Evolutionary conservation across 257 asterid species (phyloP), one percentile per base, ranked within the genome.

Genomic region (Solanum lycopersicoides): DNA sequence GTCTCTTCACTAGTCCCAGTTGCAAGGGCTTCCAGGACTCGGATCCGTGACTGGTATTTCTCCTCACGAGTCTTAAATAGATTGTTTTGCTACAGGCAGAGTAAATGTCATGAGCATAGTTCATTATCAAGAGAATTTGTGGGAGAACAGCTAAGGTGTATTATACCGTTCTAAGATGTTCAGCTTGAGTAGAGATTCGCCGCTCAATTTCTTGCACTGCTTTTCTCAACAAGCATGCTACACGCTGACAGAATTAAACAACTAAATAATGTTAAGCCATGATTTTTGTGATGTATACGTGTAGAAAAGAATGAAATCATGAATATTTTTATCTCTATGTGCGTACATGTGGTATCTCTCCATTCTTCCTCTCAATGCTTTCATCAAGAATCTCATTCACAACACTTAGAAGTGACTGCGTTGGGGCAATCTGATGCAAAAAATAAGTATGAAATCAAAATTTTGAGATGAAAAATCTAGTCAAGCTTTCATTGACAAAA

Each of bases 161-260:
- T 44, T 76, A 86, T 92, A 97, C 99, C 89, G 93, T 93, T 89
- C 95, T 92, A 90, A 97, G 87, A 86, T 95, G 98, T 84, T 95
- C 98, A 72, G 95, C 97, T 90, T 95, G 99, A 86, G 98, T 97
- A 87, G 95, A 92, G 91, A 97, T 93, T 32, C 99, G 91, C 56
- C 98, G 89, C 91, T 97, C 99, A 71, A 97, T 95, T 93, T 97
- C 99, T 93, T 97, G 99, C 89, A 95, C 94, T 9, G 94, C 97
- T 89, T 95, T 97, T 89, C 98, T 93, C 94, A 97, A 83, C 42
- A 97, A 88, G 93, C 98, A 91, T 44, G 96, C 98, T 53, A 97
- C 98, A 8, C 98, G 95, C 99, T 97, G 93, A 65, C 65, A 86
- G 75, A 77, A 5, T 41, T 32, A 83, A 87, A 68, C 89, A 87